Percentiles rank a stretch among this genome's conserved stretches.
Conservation (phyloP, 129 eudicot species). For the Apium graveolens region DNA sequence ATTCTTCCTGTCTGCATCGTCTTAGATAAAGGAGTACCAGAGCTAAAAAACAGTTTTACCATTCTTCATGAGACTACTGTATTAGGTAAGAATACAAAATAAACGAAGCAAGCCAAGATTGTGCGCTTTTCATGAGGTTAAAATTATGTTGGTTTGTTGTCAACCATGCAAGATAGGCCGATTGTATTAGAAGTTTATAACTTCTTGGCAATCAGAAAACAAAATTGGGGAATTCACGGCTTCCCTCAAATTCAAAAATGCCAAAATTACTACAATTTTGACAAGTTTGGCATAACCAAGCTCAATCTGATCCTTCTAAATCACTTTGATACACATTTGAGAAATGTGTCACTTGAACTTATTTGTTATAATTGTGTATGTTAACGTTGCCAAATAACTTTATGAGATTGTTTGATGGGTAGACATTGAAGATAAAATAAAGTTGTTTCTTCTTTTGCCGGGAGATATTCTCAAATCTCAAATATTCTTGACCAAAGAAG, state of each 20-base stretch:
- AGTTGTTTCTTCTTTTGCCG: too few species aligned
- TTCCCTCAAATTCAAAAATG: too few species aligned
- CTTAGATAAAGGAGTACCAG: too few species aligned
- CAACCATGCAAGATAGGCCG: background rate
- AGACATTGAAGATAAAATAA: background rate
- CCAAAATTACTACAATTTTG: background rate
- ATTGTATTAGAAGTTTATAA: background rate
- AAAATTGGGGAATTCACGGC: too few species aligned
- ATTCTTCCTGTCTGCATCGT: background rate
- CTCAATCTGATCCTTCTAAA: background rate
- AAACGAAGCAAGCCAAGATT: background rate
- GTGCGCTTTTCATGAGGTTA: background rate
- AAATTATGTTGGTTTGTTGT: background rate
- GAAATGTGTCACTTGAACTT: background rate
- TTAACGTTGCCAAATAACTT: background rate
- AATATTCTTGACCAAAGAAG: background rate
- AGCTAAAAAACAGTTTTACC: background rate
- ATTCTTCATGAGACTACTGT: too few species aligned
- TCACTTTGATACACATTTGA: too few species aligned
- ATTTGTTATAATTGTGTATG: background rate
- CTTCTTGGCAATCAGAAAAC: background rate
- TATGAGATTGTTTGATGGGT: background rate
- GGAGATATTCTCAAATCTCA: background rate
- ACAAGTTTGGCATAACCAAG: background rate
- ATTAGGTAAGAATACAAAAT: too few species aligned